Base-by-base conservation (phyloP, 495 filamentous ascomycete genomes). In the Usnea hakonensis region DNA sequence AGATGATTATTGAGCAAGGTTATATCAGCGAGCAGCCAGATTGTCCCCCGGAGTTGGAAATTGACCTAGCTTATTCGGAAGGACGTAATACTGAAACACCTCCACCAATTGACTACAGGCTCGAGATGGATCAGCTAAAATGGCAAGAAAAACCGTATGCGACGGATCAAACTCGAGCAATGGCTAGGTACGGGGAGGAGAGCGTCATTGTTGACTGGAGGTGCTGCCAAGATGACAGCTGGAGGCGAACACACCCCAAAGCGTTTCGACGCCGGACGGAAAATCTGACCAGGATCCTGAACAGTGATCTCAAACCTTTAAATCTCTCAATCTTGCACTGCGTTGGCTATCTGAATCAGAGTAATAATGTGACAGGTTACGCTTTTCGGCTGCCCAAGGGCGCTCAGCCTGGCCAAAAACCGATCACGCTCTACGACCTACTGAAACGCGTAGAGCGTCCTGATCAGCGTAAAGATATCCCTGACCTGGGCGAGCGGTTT, bases 401-500 rank as follows among this genome's bases (percentile, higher is more conserved):
- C 21, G 55, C 59, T 16, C 21, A 38, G 19, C 54, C 62, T 16
- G 41, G 62, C 43, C 61, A 67, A 23, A 44, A 54, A 28, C 67
- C 65, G 2, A 10, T 62, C 28, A 58, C 61, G 21, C 65, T 69
- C 17, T 56, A 69, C 56, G 41, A 69, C 14, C 2, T 61, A 2
- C 26, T 61, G 46, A 41, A 61, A 55, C 35, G 36, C 48, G 46
- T 48, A 16, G 46, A 50, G 26, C 46, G 46, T 17, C 46, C 46
- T 2, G 19, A 50, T 19, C 46, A 28, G n/a, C 23, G 0, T 3
- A 50, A 61, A 21, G 48, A 61, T 32, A 48, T 70, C 37, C 68
- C 68, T 7, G 67, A 66, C 23, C 55, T 73, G 17, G 71, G 71
- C 5, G 63, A 65, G 19, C 64, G 75, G 5, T 69, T 77, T 36